Percentiles rank a stretch among this genome's conserved stretches.
These are phyloP conservation scores for Eucalyptus cloeziana DNA, from an alignment of 345 rosid species.

Conservation along the genomic window DNA sequence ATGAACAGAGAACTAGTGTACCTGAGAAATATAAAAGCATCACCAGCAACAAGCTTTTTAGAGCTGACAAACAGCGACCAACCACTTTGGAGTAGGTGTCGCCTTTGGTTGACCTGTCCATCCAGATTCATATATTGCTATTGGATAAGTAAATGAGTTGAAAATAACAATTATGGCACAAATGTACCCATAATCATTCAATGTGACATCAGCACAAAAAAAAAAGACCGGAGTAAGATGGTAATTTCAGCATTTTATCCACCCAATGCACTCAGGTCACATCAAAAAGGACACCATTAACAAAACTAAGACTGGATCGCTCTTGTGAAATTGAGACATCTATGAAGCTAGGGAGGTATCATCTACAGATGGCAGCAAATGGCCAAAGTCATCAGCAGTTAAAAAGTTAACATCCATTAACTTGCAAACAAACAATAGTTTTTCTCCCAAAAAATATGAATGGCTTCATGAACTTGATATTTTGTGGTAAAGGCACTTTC, in stretches of 20 bases:
- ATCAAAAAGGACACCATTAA: neutral
- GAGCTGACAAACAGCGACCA: constrained; percentile 56
- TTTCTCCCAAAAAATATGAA: neutral
- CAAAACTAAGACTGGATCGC: neutral
- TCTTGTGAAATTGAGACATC: neutral
- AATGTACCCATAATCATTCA: neutral
- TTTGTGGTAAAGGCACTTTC: neutral
- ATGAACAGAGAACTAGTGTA: neutral
- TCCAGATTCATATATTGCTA: neutral
- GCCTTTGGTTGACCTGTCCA: constrained; percentile 49
- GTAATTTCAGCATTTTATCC: neutral
- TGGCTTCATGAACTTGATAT: neutral
- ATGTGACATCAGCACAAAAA: neutral
- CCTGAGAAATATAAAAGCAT: constrained; percentile 62
- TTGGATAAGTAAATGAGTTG: neutral
- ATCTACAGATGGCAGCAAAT: neutral
- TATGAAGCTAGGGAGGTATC: neutral
- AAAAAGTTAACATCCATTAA: neutral
- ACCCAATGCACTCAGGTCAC: neutral
- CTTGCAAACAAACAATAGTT: neutral
- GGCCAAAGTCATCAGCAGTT: neutral
- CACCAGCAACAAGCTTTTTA: constrained; percentile 60
- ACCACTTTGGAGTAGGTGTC: constrained; percentile 64
- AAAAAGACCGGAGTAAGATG: neutral
- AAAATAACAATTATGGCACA: neutral